Conservation (phyloP, 164 flowering plant species). For the Nelumbo lutea region DNA sequence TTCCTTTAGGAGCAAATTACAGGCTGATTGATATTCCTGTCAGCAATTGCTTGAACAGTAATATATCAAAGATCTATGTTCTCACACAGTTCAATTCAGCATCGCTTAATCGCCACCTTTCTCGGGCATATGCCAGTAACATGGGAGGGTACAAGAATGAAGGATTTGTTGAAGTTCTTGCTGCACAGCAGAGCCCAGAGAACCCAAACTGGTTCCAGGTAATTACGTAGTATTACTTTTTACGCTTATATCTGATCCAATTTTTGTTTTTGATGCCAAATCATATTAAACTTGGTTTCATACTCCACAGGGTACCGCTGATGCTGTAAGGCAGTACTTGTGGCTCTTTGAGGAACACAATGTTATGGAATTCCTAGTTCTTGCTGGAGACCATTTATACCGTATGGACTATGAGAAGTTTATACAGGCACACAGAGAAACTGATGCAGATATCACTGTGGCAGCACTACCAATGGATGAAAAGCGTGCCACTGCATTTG, state of each 20-base stretch:
- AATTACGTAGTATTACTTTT: background rate
- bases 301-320: conserved; percentile 78
- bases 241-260: background rate
- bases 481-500: conserved; percentile 79
- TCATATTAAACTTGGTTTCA: conserved; percentile 1
- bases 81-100: conserved; percentile 93
- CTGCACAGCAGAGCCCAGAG: conserved; percentile 96
- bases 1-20: conserved; percentile 86
- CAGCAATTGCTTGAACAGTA: conserved; percentile 91
- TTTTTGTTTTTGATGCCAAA: background rate
- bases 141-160: conserved; percentile 86
- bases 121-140: conserved; percentile 76
- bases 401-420: conserved; percentile 88
- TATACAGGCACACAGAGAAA: conserved; percentile 83
- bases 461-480: conserved; percentile 92
- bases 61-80: conserved; percentile 76
- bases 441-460: conserved; percentile 91
- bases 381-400: conserved; percentile 91
- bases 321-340: conserved; percentile 89
- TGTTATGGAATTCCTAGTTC: conserved; percentile 69
- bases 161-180: conserved; percentile 94
- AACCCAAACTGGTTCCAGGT: conserved; percentile 97
- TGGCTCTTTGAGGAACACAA: conserved; percentile 96
- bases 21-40: conserved; percentile 88
- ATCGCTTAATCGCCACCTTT: conserved; percentile 86